Percentiles rank a stretch among this genome's conserved stretches.
These are phyloP conservation scores for Camellia sinensis DNA, from an alignment of 148 eudicot genomes.

Conservation along the genomic window DNA sequence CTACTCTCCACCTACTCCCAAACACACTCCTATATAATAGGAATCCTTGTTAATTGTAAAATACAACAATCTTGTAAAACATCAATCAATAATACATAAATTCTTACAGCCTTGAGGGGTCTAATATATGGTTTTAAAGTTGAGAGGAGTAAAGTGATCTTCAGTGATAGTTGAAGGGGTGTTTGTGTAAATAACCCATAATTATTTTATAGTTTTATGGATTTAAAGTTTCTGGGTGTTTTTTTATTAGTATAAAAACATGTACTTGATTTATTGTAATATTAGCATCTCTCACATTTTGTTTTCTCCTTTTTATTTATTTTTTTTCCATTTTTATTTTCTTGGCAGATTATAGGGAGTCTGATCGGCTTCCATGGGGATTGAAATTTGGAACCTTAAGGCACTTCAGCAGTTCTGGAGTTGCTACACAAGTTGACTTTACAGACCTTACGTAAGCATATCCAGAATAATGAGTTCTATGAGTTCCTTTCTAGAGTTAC, in stretches of 20 bases:
- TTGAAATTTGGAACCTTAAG: slow-evolving; percentile 27
- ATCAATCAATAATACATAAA: no score
- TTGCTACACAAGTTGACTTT: slow-evolving; percentile 56
- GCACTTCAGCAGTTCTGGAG: slow-evolving; percentile 39
- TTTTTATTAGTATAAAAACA: not conserved
- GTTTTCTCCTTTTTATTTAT: not conserved
- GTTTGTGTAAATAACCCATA: no score
- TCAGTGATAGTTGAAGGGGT: no score
- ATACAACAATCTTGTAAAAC: no score
- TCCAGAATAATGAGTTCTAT: not conserved
- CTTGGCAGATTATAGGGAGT: slow-evolving; percentile 29
- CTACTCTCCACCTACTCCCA: no score
- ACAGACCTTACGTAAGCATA: slow-evolving; percentile 90
- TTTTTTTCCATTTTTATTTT: not conserved
- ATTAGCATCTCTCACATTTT: not conserved
- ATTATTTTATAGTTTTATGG: not conserved
- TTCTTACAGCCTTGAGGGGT: no score
- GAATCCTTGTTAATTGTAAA: no score
- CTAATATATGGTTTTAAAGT: no score
- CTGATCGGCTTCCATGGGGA: slow-evolving; percentile 18
- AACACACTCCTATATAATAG: no score
- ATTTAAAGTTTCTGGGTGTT: not conserved
- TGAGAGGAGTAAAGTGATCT: no score
- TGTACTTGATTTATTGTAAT: not conserved
- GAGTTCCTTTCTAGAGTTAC: not conserved